Evolutionary conservation across 2,329 filamentous ascomycete species (phyloP).

Genomic region (Kalmusia sp.): DNA sequence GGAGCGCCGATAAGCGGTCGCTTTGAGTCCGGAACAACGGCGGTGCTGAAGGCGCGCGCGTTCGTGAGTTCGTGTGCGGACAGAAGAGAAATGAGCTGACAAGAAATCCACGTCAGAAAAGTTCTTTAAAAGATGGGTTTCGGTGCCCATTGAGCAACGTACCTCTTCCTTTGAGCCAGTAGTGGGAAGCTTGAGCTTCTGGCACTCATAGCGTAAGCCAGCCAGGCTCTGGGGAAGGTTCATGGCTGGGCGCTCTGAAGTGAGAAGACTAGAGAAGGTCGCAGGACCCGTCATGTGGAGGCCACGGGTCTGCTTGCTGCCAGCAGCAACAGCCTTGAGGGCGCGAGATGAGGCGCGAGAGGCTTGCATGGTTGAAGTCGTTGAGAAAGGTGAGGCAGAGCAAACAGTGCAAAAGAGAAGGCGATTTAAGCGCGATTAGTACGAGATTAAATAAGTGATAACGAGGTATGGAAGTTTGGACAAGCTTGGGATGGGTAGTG

Average conservation of each 20-base stretch:
- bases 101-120: conserved; percentile 8
- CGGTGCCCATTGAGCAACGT: conserved; percentile 19
- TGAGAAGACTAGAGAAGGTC: conserved; percentile 60
- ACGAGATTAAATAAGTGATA: conserved; percentile 12
- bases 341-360: conserved; percentile 52
- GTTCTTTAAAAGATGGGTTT: not conserved
- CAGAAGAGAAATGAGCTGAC: conserved; percentile 59
- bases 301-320: conserved; percentile 52
- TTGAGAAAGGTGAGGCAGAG: conserved; percentile 6
- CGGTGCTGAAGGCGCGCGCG: conserved; percentile 62
- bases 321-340: conserved; percentile 49
- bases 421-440: conserved; percentile 8
- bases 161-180: conserved; percentile 60
- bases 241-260: conserved; percentile 58
- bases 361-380: conserved; percentile 47
- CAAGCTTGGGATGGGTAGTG: not conserved
- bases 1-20: conserved; percentile 43
- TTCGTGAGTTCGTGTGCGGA: conserved; percentile 61
- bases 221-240: conserved; percentile 60
- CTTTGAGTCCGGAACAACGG: conserved; percentile 57
- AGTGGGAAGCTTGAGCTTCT: conserved; percentile 55
- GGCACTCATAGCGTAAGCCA: conserved; percentile 60
- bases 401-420: conserved; percentile 5
- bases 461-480: conserved; percentile 10
- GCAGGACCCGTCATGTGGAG: conserved; percentile 68